These are phyloP conservation scores for Aspergillus tamarii DNA, from an alignment of 2,329 filamentous ascomycete genomes.

Conservation along the genomic window DNA sequence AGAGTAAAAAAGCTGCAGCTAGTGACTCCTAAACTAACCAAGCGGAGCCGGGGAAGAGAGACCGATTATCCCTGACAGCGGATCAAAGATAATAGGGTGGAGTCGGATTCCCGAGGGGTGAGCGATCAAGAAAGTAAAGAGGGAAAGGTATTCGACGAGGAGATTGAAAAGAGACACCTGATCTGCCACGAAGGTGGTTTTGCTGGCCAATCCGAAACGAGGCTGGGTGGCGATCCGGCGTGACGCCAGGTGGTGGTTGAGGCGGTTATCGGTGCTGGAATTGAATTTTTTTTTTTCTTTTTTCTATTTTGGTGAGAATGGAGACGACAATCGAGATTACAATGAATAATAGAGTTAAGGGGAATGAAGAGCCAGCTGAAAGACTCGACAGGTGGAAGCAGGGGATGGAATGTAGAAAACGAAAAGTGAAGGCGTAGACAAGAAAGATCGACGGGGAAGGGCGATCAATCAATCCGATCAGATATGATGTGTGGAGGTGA, in stretches of 20 bases:
- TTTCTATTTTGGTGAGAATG: not conserved
- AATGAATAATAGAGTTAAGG: not conserved
- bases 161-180: slow-evolving; percentile 10
- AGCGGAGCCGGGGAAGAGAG: slow-evolving; percentile 19
- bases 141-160: not conserved
- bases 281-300: not conserved
- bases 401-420: not conserved
- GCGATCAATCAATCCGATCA: slow-evolving; percentile 25
- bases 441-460: slow-evolving; percentile 21
- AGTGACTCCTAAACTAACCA: slow-evolving; percentile 24
- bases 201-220: slow-evolving; percentile 13
- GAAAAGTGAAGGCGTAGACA: slow-evolving; percentile 4
- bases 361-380: not conserved
- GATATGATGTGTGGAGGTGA: slow-evolving; percentile 24
- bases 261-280: not conserved
- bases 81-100: slow-evolving; percentile 6
- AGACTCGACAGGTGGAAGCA: not conserved
- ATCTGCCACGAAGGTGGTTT: slow-evolving; percentile 14
- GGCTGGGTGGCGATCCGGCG: slow-evolving; percentile 21
- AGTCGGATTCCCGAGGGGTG: slow-evolving; percentile 10
- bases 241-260: slow-evolving; percentile 9
- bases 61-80: slow-evolving; percentile 20
- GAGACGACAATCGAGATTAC: slow-evolving; percentile 4
- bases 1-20: slow-evolving; percentile 28
- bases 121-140: slow-evolving; percentile 16